Base-by-base conservation (phyloP, 768 basidiomycete species). In the Mrakia gelida region DNA sequence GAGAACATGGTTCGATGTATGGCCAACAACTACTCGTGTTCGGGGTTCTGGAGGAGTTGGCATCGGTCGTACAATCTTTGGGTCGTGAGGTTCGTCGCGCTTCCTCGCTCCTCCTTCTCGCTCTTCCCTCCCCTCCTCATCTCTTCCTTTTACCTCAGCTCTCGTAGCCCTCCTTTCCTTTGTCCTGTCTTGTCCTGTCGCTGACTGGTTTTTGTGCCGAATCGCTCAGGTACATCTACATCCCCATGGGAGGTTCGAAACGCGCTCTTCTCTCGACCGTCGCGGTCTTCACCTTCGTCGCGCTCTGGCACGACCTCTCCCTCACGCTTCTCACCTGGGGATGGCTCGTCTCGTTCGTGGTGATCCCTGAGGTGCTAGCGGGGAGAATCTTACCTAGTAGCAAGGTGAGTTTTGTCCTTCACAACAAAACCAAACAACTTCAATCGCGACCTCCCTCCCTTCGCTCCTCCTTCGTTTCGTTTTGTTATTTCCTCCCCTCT, bases 1-100 rank as follows among this genome's bases (percentile, higher is more conserved):
- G 97, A 99, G 84, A 99, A 99, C 84, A 97, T 98, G 97, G 88
- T 99, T 18, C 89, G 97, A n/a, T 98, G 97, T 82, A 92, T 98
- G 90, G 92, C 90, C 30, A 99, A 98, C 84, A 98, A 98, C 84
- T 98, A 98, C 83, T 97, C 95, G 0, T 89, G 90, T 0, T 84
- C 91, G 15, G 94, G 94, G 0, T 98, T 99, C 84, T 98, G 97
- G 97, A 85, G 94, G 80, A 91, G 91, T 80, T 98, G 96, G 97
- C 96, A 98, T 83, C 87, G 97, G 11, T 93, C 92, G 80, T 98
- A 95, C 85, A 99, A 98, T 82, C 88, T 97, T 21, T 98, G 96
- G 97, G 87, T 95, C 67, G 89, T 94, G 54, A 87, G 95, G 92
- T 74, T 30, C 38, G 65, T 70, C 38, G 28, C 61, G 2, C 38